Evolutionary conservation across 805 yeast genomes (phyloP), one percentile per base, ranked within the genome.

Genomic region (Lipomyces yamadae): DNA sequence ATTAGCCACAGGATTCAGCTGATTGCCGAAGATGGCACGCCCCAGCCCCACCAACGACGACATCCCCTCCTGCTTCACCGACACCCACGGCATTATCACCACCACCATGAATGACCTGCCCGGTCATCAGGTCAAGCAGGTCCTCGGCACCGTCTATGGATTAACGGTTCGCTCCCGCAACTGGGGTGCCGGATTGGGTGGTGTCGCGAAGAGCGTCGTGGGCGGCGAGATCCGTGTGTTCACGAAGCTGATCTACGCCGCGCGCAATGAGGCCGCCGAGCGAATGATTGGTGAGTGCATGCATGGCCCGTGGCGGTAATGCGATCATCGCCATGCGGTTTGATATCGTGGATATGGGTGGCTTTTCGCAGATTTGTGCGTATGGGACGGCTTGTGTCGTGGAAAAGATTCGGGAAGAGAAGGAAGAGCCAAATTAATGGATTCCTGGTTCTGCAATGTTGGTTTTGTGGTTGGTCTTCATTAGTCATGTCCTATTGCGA

Each of bases 201-300:
- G 33, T 15, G 55, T 30, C 55, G 18, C 24, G 6, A 52, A 52
- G 13, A 24, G 33, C 6, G 2, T 52, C 7, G 15, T 52, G 6
- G 55, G 55, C n/a, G 55, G 55, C 30, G 55, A 52, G 55, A 7
- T 52, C 33, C n/a, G 55, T 0, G 7, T 52, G 33, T 30, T 52
- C 7, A 52, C 55, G n/a, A 52, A 52, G 15, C 18, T 52, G 55
- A 24, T 52, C 5, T 52, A 52, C 13, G 55, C 18, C 33, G 24
- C 33, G 33, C 55, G 55, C 15, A 52, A 52, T 52, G 24, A 15
- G 29, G 55, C 55, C n/a, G 55, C 5, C 55, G 55, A 52, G 3
- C 24, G 34, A n/a, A 52, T 52, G 55, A 15, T 52, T 52, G 55
- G 55, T 8, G 55, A 52, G 55, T 52, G 55, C 24, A 15, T 52